Evolutionary conservation across 2,329 filamentous ascomycete genomes (phyloP).

Genomic region (Trichophyton mentagrophytes): DNA sequence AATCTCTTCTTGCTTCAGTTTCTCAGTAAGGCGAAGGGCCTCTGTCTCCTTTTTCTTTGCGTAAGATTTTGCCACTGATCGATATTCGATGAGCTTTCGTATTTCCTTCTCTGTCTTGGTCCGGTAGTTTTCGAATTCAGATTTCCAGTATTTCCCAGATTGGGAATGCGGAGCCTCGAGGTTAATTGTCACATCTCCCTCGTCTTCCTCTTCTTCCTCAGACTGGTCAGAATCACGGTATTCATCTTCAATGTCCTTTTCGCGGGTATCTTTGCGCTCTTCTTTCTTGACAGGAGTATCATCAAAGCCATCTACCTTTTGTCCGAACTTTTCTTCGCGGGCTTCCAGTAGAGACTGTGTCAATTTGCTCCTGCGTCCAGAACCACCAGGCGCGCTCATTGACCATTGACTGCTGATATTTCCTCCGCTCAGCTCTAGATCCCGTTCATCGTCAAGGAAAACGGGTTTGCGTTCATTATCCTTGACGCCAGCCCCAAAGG

Average conservation of each 20-base stretch:
- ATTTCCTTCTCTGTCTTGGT: slow-evolving; percentile 47
- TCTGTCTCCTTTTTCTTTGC: slow-evolving; percentile 48
- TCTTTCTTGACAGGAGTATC: slow-evolving; percentile 15
- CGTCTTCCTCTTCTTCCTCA: background rate
- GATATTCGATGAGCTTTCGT: slow-evolving; percentile 48
- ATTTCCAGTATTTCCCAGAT: slow-evolving; percentile 51
- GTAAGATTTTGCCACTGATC: slow-evolving; percentile 46
- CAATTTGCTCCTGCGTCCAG: slow-evolving; percentile 24
- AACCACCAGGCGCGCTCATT: slow-evolving; percentile 2
- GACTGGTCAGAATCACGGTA: background rate
- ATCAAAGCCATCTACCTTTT: slow-evolving; percentile 17
- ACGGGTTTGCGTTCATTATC: slow-evolving; percentile 43
- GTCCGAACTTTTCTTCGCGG: slow-evolving; percentile 18
- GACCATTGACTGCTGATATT: slow-evolving; percentile 30
- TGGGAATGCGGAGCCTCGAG: slow-evolving; percentile 43
- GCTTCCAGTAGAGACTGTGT: slow-evolving; percentile 31
- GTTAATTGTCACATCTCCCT: slow-evolving; percentile 40
- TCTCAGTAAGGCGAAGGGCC: slow-evolving; percentile 39
- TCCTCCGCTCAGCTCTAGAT: slow-evolving; percentile 32
- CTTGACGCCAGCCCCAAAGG: slow-evolving; percentile 45
- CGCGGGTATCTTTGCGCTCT: slow-evolving; percentile 11
- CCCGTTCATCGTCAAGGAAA: slow-evolving; percentile 30
- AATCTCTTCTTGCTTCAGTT: slow-evolving; percentile 40
- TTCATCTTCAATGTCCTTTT: slow-evolving; percentile 4
- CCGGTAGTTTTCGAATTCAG: slow-evolving; percentile 47